Conservation (phyloP, 2,329 filamentous ascomycete genomes). For the Phialophora macrospora region DNA sequence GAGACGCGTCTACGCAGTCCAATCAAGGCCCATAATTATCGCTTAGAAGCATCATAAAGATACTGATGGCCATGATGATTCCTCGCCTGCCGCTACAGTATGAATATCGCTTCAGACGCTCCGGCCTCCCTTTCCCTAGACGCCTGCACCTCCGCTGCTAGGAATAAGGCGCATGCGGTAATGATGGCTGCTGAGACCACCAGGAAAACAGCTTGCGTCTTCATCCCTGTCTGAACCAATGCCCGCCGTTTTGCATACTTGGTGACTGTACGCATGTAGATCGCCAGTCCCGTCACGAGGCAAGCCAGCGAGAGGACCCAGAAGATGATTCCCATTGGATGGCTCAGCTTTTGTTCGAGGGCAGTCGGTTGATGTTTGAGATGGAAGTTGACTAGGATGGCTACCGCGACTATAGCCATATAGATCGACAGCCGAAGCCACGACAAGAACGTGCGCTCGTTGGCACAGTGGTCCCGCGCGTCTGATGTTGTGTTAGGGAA, state of each 20-base stretch:
- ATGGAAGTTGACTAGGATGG: constrained; percentile 93
- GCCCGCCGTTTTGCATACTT: constrained; percentile 79
- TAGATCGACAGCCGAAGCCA: constrained; percentile 89
- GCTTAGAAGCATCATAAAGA: background rate
- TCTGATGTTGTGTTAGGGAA: constrained; percentile 71
- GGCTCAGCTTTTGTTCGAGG: constrained; percentile 75
- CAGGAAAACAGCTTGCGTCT: constrained; percentile 76
- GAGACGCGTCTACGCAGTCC: constrained; percentile 19
- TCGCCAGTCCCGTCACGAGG: constrained; percentile 75
- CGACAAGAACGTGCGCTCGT: constrained; percentile 78
- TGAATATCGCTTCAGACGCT: background rate
- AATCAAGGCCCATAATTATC: constrained; percentile 8
- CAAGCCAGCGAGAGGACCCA: constrained; percentile 82
- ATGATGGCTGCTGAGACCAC: constrained; percentile 52
- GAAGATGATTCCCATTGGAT: constrained; percentile 85
- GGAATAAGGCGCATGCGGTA: constrained; percentile 52
- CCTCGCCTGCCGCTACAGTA: constrained; percentile 4
- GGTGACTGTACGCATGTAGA: constrained; percentile 83
- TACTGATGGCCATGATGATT: background rate
- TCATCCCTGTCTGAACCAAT: constrained; percentile 91
- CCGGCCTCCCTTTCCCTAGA: constrained; percentile 8
- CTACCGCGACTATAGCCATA: constrained; percentile 85
- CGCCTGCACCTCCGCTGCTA: constrained; percentile 46
- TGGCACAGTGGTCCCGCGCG: constrained; percentile 69
- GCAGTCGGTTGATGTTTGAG: constrained; percentile 72